These are phyloP conservation scores for Hymenoscyphus scutula DNA, from an alignment of 2,329 filamentous ascomycete species.

Conservation along the genomic window DNA sequence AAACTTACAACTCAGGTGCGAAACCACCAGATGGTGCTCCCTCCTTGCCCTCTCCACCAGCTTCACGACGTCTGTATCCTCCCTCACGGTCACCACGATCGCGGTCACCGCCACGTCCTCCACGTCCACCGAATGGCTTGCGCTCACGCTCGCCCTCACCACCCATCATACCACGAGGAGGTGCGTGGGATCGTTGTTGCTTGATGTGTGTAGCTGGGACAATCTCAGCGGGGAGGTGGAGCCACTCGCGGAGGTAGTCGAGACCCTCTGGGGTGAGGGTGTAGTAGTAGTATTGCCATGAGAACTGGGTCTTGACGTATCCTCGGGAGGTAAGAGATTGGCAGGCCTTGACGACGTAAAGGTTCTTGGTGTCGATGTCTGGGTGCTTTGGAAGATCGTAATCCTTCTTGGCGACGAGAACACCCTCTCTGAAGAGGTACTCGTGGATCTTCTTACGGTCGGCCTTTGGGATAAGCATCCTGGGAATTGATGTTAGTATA, in stretches of 20 bases:
- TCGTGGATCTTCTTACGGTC: slow-evolving; percentile 99
- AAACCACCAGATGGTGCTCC: slow-evolving; percentile 89
- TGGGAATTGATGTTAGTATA: slow-evolving; percentile 47
- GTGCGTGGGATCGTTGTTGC: slow-evolving; percentile 92
- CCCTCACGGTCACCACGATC: slow-evolving; percentile 72
- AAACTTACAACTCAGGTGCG: slow-evolving; percentile 79
- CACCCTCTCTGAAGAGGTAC: slow-evolving; percentile 94
- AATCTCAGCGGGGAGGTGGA: slow-evolving; percentile 98
- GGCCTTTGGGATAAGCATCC: slow-evolving; percentile 93
- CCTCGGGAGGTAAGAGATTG: slow-evolving; percentile 98
- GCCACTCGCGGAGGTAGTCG: slow-evolving; percentile 99
- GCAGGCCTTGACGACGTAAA: slow-evolving; percentile 97
- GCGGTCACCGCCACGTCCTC: slow-evolving; percentile 59
- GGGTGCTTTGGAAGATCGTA: slow-evolving; percentile 97
- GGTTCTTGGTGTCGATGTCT: slow-evolving; percentile 99
- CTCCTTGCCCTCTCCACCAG: slow-evolving; percentile 72
- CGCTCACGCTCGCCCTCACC: slow-evolving; percentile 76
- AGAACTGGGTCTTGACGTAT: slow-evolving; percentile 99
- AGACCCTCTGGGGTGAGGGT: slow-evolving; percentile 99
- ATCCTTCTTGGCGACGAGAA: slow-evolving; percentile 98
- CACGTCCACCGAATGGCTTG: slow-evolving; percentile 77
- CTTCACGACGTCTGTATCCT: slow-evolving; percentile 88
- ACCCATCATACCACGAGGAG: slow-evolving; percentile 94
- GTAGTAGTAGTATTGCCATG: slow-evolving; percentile 99
- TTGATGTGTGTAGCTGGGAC: slow-evolving; percentile 99